Conservation (phyloP, 78 protist species). For the Isochrysis galbana region DNA sequence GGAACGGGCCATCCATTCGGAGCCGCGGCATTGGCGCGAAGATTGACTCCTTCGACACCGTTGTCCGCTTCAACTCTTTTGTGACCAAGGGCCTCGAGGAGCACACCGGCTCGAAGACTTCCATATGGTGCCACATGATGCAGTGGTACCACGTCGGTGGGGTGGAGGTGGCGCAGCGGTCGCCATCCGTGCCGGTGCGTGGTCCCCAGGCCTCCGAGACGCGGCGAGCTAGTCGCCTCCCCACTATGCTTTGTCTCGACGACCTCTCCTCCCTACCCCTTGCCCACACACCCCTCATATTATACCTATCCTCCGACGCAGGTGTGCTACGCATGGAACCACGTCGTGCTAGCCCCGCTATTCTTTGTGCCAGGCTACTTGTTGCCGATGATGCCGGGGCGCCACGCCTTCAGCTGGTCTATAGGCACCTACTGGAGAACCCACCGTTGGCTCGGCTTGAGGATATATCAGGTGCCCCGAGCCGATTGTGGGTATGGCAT, state of each 20-base stretch:
- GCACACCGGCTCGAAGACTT: neutral
- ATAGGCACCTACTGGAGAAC: neutral
- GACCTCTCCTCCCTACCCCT: too few relatives aligned
- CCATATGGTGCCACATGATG: slow-evolving; percentile 28
- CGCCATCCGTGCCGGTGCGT: neutral
- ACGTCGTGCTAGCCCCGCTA: slow-evolving; percentile 14
- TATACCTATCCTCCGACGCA: too few relatives aligned
- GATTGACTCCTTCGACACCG: slow-evolving; percentile 9
- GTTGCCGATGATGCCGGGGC: neutral
- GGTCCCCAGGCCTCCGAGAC: too few relatives aligned
- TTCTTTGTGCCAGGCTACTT: neutral
- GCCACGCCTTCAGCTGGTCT: neutral
- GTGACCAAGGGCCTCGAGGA: slow-evolving; percentile 3
- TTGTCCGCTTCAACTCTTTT: slow-evolving; percentile 4
- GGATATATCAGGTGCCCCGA: neutral
- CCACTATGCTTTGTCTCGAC: too few relatives aligned
- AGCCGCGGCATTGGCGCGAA: neutral
- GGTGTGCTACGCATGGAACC: too few relatives aligned
- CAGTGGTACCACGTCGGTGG: neutral
- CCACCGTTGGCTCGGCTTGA: neutral
- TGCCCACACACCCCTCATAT: too few relatives aligned
- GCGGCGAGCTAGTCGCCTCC: too few relatives aligned
- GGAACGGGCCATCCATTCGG: neutral
- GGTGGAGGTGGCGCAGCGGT: neutral
- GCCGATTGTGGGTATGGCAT: too few relatives aligned